Evolutionary conservation across 108 stramenopile genomes (phyloP).

Genomic region (Fragilariopsis cylindrus): DNA sequence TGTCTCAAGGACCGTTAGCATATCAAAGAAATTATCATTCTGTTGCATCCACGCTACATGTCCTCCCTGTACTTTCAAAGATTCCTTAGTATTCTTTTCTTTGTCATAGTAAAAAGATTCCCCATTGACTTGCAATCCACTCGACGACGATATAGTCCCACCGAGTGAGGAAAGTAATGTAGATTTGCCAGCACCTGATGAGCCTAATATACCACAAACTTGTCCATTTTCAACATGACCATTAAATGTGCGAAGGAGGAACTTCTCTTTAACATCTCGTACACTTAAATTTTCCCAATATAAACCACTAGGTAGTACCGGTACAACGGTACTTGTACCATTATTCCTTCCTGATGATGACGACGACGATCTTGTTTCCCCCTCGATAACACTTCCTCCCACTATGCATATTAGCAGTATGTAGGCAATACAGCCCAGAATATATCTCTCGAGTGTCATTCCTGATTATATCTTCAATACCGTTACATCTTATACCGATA

Average conservation of each 20-base stretch:
- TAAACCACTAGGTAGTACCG: slow-evolving; percentile 16
- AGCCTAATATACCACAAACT: slow-evolving; percentile 73
- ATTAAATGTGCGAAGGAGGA: slow-evolving; percentile 52
- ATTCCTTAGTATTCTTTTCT: slow-evolving; percentile 4
- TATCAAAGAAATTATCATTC: slow-evolving; percentile 75
- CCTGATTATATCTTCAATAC: background rate
- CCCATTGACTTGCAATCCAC: slow-evolving; percentile 28
- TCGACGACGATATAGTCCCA: slow-evolving; percentile 23
- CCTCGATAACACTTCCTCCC: slow-evolving; percentile 1
- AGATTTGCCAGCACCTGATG: slow-evolving; percentile 69
- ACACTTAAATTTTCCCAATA: slow-evolving; percentile 40
- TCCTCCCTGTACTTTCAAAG: slow-evolving; percentile 47
- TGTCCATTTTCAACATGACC: slow-evolving; percentile 59
- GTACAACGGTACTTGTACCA: background rate
- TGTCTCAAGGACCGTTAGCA: slow-evolving; percentile 82
- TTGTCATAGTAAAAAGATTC: slow-evolving; percentile 27
- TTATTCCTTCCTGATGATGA: background rate
- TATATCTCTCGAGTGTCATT: background rate
- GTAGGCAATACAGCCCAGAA: background rate
- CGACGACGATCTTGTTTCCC: background rate
- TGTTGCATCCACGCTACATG: slow-evolving; percentile 83
- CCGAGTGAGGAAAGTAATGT: slow-evolving; percentile 24
- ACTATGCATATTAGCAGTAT: background rate
- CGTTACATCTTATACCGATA: too few relatives aligned
- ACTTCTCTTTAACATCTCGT: slow-evolving; percentile 11